Evolutionary conservation across 2,329 filamentous ascomycete species (phyloP), one percentile per base, ranked within the genome.

Genomic region (Trichoderma sp.): DNA sequence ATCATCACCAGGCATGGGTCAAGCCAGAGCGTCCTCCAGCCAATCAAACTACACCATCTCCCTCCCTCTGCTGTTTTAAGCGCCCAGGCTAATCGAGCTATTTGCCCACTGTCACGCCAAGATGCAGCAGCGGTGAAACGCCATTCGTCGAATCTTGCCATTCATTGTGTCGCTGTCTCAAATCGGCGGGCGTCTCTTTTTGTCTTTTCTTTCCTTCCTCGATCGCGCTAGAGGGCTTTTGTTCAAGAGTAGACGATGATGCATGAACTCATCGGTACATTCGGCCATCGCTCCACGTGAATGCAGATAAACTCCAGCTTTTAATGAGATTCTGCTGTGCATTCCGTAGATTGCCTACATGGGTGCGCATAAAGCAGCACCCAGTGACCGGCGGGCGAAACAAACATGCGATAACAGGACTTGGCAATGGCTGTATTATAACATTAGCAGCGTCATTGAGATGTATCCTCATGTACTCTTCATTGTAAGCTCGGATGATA

Each of bases 31-130:
- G 19, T 5, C 2, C 21, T 21, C n/a, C 27, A 16, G 16, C 62
- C 62, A 66, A 66, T 66, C 62, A 66, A 57, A 66, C 62, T 47
- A 58, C 62, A 66, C 37, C 62, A 33, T 65, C 49, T 33, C 16
- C 61, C 59, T 49, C 19, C 62, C 19, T 66, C n/a, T 66, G 62
- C 53, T 37, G 53, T 57, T 58, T 57, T 66, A 66, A 66, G 62
- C 62, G 62, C 62, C 62, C 62, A 47, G 52, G 21, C 62, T 58
- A 29, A 29, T 57, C 35, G n/a, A 62, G 58, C 58, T 47, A 47
- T 40, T 40, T n/a, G 58, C 11, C 43, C 33, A 33, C 52, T 37
- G 29, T 66, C 62, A 58, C 35, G 19, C 53, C 40, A 43, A 47
- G 62, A 47, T 66, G 62, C 62, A 49, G 53, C 62, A 58, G 62